Evolutionary conservation across 2,329 filamentous ascomycete species (phyloP), one percentile per base, ranked within the genome.

Genomic region (Fusarium sp.): DNA sequence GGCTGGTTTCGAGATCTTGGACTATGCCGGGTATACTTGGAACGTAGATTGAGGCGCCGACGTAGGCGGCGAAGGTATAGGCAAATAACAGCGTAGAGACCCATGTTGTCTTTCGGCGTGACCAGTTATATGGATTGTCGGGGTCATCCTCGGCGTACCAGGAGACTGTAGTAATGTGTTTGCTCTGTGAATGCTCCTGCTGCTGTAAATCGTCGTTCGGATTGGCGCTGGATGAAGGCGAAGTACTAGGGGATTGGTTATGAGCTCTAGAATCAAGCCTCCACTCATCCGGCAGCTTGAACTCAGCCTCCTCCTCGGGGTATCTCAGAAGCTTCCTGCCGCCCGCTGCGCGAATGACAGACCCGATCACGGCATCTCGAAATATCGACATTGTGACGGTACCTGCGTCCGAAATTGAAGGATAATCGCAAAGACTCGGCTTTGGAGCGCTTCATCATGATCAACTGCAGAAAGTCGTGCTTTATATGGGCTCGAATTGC

Each of bases 101-200:
- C 27, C 28, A 16, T 5, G 27, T 30, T 30, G 27, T 27, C 15
- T 30, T 27, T 8, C n/a, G 28, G 28, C 31, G 28, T 15, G 44
- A 18, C 44, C 44, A 48, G 7, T 48, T 48, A 11, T 48, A 30
- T 16, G 44, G 44, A 30, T 48, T 48, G 44, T 27, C 44, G 44
- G 44, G 12, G 9, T 48, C 44, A 30, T 48, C 5, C 13, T 30
- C 44, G 10, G 4, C 31, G 10, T 48, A 48, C 44, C 44, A 48
- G 13, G 28, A 27, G 10, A 48, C 44, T 11, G 15, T 10, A 1
- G 44, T 48, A 12, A 30, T 48, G 27, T 48, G n/a, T 48, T 48
- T 48, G 15, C 18, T 30, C 18, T 7, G 27, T 7, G 43, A 15
- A 30, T 28, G 30, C 4, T 46, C 43, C 8, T 46, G 28, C 9